Conservation (phyloP, 805 yeast genomes). For the Saccharomyces jurei region DNA sequence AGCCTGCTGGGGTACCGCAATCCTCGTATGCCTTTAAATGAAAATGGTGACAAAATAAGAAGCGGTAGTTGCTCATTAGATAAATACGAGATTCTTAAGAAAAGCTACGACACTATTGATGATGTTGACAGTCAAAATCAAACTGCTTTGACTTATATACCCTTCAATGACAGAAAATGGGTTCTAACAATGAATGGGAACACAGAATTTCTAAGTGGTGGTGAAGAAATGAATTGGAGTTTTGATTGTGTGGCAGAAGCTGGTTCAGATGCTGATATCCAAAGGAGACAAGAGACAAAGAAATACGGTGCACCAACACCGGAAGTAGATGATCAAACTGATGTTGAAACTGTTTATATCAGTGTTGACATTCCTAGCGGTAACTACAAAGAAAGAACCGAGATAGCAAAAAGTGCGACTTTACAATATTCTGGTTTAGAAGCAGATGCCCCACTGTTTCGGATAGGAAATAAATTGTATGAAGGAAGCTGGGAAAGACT, state of each 20-base stretch:
- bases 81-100: conserved; percentile 36
- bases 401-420: conserved; percentile 34
- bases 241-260: conserved; percentile 74
- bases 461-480: conserved; percentile 51
- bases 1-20: conserved; percentile 47
- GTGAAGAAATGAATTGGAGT: conserved; percentile 93
- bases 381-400: conserved; percentile 24
- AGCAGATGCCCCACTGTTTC: conserved; percentile 46
- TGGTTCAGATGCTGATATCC: conserved; percentile 81
- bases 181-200: conserved; percentile 58
- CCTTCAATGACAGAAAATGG: conserved; percentile 42
- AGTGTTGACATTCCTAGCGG: conserved; percentile 44
- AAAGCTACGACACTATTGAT: conserved; percentile 12
- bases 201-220: conserved; percentile 58
- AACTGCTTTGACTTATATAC: conserved; percentile 1
- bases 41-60: conserved; percentile 42
- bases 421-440: conserved; percentile 52
- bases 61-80: conserved; percentile 87
- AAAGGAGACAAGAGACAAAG: conserved; percentile 34
- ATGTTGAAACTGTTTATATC: conserved; percentile 41
- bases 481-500: conserved; percentile 70
- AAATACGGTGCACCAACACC: background rate
- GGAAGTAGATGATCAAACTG: conserved; percentile 29
- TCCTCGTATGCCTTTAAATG: conserved; percentile 45
- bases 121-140: conserved; percentile 8